phyloP scores from a whole-genome alignment of 2,329 filamentous ascomycete genomes.

The Alternaria ethzedia region DNA sequence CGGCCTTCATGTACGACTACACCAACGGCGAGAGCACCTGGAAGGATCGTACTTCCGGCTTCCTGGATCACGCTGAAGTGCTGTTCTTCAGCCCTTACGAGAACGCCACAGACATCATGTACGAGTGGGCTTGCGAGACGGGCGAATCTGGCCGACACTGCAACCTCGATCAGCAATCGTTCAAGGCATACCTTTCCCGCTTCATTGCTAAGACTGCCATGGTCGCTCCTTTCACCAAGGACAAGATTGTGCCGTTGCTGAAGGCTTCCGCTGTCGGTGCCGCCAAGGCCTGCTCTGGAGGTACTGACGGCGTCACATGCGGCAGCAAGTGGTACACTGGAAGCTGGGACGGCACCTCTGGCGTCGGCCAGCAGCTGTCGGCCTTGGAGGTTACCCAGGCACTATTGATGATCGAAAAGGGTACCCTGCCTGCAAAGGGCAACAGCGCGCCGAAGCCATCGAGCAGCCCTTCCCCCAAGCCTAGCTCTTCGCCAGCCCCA shows the following conservation, averaged over 20 bases:
- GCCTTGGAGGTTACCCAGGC: constrained; percentile 55
- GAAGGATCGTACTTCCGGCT: constrained; percentile 63
- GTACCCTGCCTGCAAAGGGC: constrained; percentile 37
- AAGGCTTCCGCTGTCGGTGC: constrained; percentile 51
- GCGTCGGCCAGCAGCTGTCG: constrained; percentile 54
- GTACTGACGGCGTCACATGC: constrained; percentile 49
- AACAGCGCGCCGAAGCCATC: constrained; percentile 27
- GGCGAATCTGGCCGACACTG: constrained; percentile 56
- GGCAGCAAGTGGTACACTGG: constrained; percentile 55
- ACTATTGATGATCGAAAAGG: constrained; percentile 46
- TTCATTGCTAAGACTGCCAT: constrained; percentile 61
- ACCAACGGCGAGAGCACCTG: constrained; percentile 58
- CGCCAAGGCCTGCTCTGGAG: constrained; percentile 53
- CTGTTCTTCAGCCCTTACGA: constrained; percentile 62
- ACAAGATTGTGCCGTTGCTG: constrained; percentile 48
- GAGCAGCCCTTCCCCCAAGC: constrained; percentile 17
- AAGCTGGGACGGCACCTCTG: constrained; percentile 50
- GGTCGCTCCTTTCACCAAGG: constrained; percentile 52
- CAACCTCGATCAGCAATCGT: constrained; percentile 74
- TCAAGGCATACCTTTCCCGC: constrained; percentile 77
- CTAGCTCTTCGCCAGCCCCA: constrained; percentile 20
- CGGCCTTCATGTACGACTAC: constrained; percentile 63
- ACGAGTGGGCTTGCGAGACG: constrained; percentile 71
- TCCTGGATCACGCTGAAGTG: constrained; percentile 57
- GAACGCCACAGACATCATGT: constrained; percentile 63